These are phyloP conservation scores for Nitzschia inconspicua DNA, from an alignment of 108 stramenopile species.

Conservation along the genomic window DNA sequence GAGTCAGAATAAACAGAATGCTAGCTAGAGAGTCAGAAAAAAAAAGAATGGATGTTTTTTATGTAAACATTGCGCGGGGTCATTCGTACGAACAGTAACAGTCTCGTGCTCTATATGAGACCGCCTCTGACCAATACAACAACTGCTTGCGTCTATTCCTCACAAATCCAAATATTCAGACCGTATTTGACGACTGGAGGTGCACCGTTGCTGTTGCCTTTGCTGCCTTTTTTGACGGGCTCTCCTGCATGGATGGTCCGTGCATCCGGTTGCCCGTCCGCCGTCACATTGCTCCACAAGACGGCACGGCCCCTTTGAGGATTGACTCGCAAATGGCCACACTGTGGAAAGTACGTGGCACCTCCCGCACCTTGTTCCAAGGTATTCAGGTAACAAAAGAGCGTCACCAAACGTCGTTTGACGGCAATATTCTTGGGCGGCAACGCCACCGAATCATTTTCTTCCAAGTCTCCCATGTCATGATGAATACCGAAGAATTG, in stretches of 20 bases:
- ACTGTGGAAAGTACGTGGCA: slow-evolving; percentile 40
- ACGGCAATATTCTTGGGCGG: slow-evolving; percentile 34
- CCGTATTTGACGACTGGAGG: slow-evolving; percentile 44
- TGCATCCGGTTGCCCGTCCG: slow-evolving; percentile 45
- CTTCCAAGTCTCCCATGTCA: slow-evolving; percentile 53
- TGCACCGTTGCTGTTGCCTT: background rate
- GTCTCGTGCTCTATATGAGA: too few species aligned
- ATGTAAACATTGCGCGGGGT: too few species aligned
- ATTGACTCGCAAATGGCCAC: slow-evolving; percentile 36
- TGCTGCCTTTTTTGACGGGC: slow-evolving; percentile 9
- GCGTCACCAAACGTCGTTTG: slow-evolving; percentile 54
- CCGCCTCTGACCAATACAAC: too few species aligned
- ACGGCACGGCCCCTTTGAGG: slow-evolving; percentile 56
- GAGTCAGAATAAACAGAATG: too few species aligned
- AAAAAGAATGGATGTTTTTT: too few species aligned
- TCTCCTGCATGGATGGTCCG: slow-evolving; percentile 62
- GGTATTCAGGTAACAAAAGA: slow-evolving; percentile 67
- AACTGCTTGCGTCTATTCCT: too few species aligned
- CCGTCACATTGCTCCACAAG: slow-evolving; percentile 43
- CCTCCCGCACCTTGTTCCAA: slow-evolving; percentile 38
- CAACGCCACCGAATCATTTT: slow-evolving; percentile 45
- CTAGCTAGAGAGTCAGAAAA: too few species aligned
- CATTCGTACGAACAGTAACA: too few species aligned
- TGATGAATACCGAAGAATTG: slow-evolving; percentile 72
- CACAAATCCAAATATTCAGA: slow-evolving; percentile 64